A percentile compares a stretch with the other conserved stretches of the same genome.
Evolutionary conservation across 2,329 filamentous ascomycete species (phyloP).

Genomic region (Amylocarpus encephaloides): DNA sequence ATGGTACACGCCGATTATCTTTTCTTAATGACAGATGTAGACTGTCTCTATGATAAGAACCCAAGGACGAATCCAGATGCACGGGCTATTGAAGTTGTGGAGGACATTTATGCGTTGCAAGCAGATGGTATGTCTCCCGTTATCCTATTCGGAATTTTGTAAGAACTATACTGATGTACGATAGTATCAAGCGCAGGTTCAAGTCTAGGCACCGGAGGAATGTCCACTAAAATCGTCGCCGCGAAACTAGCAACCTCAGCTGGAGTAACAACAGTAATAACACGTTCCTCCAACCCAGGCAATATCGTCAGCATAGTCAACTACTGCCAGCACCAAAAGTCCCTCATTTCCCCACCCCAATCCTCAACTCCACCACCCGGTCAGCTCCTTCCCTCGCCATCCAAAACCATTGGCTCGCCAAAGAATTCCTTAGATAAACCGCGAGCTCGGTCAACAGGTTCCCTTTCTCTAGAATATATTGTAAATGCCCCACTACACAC

Average conservation of each 20-base stretch:
- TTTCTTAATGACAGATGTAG: constrained; percentile 98
- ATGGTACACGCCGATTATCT: constrained; percentile 97
- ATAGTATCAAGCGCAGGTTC: constrained; percentile 83
- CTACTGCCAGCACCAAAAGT: constrained; percentile 62
- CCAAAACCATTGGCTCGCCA: constrained; percentile 14
- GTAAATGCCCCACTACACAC: constrained; percentile 70
- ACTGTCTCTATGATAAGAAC: constrained; percentile 95
- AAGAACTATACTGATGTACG: constrained; percentile 5
- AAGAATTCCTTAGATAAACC: constrained; percentile 16
- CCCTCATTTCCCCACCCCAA: constrained; percentile 17
- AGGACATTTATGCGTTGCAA: constrained; percentile 75
- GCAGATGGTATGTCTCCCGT: constrained; percentile 57
- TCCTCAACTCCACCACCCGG: constrained; percentile 9
- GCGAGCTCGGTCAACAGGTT: constrained; percentile 35
- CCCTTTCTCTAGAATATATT: constrained; percentile 33
- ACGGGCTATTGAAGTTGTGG: constrained; percentile 82
- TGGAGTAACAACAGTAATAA: constrained; percentile 93
- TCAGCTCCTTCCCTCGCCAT: constrained; percentile 12
- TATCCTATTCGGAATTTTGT: not conserved
- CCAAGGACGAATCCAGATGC: constrained; percentile 80
- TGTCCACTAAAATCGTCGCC: constrained; percentile 96
- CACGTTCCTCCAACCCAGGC: constrained; percentile 83
- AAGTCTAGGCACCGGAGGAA: constrained; percentile 84
- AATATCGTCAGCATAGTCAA: constrained; percentile 84
- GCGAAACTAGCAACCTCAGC: constrained; percentile 88